A percentile compares a stretch with the other conserved stretches of the same genome.
phyloP scores from a whole-genome alignment of 306 rosid species.

The Pyrus betulifolia region DNA sequence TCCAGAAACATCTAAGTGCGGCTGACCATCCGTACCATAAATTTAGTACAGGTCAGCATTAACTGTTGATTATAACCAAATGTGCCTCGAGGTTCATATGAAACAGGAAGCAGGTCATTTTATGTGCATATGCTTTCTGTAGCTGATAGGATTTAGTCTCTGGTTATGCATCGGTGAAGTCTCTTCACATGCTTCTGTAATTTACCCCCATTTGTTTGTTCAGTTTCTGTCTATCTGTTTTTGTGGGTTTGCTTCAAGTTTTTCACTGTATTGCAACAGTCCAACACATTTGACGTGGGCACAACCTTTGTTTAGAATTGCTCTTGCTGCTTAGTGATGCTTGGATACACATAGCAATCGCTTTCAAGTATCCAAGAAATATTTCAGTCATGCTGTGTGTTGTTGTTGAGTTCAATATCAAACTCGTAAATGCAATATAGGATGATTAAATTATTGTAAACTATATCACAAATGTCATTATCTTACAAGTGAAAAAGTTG shows the following conservation, averaged over 20 bases:
- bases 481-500: neutral
- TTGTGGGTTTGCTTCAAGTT: neutral
- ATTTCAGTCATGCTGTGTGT: neutral
- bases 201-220: neutral
- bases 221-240: neutral
- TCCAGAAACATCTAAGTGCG: slow-evolving; percentile 74
- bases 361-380: neutral
- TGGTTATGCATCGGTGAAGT: neutral
- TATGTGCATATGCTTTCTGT: neutral
- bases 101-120: neutral
- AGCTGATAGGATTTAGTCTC: neutral
- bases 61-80: neutral
- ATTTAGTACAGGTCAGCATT: slow-evolving; percentile 75
- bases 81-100: neutral
- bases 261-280: neutral
- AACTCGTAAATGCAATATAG: neutral
- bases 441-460: neutral
- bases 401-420: neutral
- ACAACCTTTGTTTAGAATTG: neutral
- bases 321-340: neutral
- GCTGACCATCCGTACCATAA: slow-evolving; percentile 83
- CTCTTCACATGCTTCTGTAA: neutral
- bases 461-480: neutral
- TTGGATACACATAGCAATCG: neutral
- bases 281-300: neutral